Base-by-base conservation (phyloP, 306 rosid species). In the Pyrus betulifolia region DNA sequence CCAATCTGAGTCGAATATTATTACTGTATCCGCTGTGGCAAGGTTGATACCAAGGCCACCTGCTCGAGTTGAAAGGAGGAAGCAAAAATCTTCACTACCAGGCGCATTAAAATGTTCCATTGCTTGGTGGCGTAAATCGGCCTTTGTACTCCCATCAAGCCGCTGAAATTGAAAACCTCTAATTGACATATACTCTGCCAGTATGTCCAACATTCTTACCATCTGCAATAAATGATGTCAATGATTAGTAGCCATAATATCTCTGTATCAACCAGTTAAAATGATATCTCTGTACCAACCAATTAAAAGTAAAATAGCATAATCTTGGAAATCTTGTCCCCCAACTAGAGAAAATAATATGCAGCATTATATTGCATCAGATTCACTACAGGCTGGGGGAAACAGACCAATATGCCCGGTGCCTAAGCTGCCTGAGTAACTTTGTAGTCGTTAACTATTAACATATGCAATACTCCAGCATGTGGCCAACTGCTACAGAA, bases 101-200 rank as follows among this genome's bases (percentile, higher is more conserved):
- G 98, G 93, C 44, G 98, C 99, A 85, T 96, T 96, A 75, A 96
- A 96, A 85, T 96, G 99, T 12, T 96, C 99, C 99, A 96, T 96
- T 42, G 99, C 99, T 87, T 96, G 99, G 70, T 96, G 99, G 23
- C 99, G 97, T 75, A 92, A 73, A 85, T 96, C 99, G 27, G 99
- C 89, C 86, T 96, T 96, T 46, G 99, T 96, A 80, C 99, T 96
- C 31, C 99, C 99, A 85, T 96, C 99, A 71, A 96, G 97, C 84
- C 99, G 87, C 80, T 96, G 99, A 86, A 96, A 92, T 77, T 96
- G 97, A 87, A 91, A 96, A 73, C 99, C 99, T 82, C 98, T 85
- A 52, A 82, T 88, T 19, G 96, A 89, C 99, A 96, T 86, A 82
- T 96, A 96, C 74, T 91, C 93, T 4, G 96, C 93, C 65, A 96